A percentile compares a stretch with the other conserved stretches of the same genome.
These are phyloP conservation scores for Penicillium sp. DNA, from an alignment of 2,329 filamentous ascomycete species.

Conservation along the genomic window DNA sequence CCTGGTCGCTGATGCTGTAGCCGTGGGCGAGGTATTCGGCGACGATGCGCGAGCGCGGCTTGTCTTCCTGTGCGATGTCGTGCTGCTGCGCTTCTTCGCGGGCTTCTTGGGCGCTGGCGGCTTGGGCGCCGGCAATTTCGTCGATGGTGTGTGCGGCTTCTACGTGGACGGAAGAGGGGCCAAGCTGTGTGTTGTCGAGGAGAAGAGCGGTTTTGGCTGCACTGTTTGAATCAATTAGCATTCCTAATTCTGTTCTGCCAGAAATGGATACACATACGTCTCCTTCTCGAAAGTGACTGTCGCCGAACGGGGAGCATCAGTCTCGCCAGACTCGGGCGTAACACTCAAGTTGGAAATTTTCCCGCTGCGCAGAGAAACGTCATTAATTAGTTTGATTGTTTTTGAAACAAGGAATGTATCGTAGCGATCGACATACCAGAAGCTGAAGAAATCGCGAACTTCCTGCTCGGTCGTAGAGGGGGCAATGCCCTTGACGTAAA, in stretches of 20 bases:
- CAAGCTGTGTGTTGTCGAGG: conserved; percentile 93
- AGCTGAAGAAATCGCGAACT: conserved; percentile 95
- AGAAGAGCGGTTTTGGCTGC: conserved; percentile 95
- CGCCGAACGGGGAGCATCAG: conserved; percentile 70
- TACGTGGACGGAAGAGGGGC: conserved; percentile 71
- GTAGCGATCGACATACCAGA: conserved; percentile 59
- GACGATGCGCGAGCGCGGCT: conserved; percentile 87
- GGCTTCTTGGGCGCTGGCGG: conserved; percentile 50
- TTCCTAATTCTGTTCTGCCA: background rate
- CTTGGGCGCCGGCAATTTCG: conserved; percentile 58
- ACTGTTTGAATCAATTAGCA: conserved; percentile 22
- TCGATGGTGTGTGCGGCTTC: conserved; percentile 65
- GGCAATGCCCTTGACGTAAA: conserved; percentile 88
- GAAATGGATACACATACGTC: conserved; percentile 49
- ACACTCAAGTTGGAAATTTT: conserved; percentile 85
- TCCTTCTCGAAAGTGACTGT: conserved; percentile 97
- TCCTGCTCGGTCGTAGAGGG: conserved; percentile 79
- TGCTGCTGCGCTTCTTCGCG: conserved; percentile 58
- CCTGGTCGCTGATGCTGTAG: conserved; percentile 74
- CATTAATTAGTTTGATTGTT: conserved; percentile 1
- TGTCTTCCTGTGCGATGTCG: conserved; percentile 89
- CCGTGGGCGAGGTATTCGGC: conserved; percentile 96
- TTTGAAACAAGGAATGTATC: conserved; percentile 1
- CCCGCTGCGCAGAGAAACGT: conserved; percentile 54
- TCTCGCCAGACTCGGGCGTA: conserved; percentile 52